A percentile compares a stretch with the other conserved stretches of the same genome.
Evolutionary conservation across 2,329 filamentous ascomycete species (phyloP).

Genomic region (Thermochaetoides dissita): DNA sequence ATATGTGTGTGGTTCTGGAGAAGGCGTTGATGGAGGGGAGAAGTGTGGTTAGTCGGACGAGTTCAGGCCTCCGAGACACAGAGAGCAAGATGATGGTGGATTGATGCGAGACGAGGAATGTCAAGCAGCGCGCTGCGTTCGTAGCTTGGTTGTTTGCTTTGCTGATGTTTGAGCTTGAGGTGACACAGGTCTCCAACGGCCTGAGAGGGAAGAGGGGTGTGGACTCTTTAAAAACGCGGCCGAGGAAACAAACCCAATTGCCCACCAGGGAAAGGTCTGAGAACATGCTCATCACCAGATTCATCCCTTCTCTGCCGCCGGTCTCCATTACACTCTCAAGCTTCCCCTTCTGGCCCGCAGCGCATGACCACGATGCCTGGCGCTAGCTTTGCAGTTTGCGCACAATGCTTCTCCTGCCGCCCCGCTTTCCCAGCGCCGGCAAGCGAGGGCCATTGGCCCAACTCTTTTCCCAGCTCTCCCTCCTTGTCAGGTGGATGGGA

Average conservation of each 20-base stretch:
- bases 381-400: neutral
- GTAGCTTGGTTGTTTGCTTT: neutral
- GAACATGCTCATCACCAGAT: no score
- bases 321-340: no score
- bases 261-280: no score
- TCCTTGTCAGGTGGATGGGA: neutral
- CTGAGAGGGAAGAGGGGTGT: neutral
- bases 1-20: slow-evolving; percentile 2
- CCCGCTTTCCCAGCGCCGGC: neutral
- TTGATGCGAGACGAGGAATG: neutral
- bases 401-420: slow-evolving; percentile 1
- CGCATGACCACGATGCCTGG: slow-evolving; percentile 8
- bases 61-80: neutral
- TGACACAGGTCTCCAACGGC: neutral
- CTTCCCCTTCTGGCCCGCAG: neutral
- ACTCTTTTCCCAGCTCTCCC: neutral
- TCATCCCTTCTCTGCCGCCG: no score
- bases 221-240: neutral
- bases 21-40: neutral
- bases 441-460: neutral
- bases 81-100: neutral
- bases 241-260: no score
- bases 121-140: neutral
- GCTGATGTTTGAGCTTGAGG: neutral
- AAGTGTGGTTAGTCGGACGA: neutral